A percentile compares a stretch with the other conserved stretches of the same genome.
Conservation (phyloP, 352 stramenopile genomes). For the Thalassiosira exigua region DNA sequence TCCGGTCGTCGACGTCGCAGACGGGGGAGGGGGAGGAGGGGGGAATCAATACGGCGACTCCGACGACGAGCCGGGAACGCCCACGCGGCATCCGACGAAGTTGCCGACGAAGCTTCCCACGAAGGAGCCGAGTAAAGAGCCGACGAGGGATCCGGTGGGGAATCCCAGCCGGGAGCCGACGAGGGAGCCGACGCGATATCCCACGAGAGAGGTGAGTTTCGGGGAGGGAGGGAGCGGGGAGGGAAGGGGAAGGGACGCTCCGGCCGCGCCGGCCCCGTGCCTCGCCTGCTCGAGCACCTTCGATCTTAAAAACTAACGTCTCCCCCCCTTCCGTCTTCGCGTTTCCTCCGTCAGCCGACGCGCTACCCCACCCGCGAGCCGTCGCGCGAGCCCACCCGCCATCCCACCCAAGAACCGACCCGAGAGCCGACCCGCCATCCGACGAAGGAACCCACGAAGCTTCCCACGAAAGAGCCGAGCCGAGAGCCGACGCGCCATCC, state of each 20-base stretch:
- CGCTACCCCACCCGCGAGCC: constrained; percentile 17
- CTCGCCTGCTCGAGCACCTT: too few relatives aligned
- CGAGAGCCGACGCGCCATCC: constrained; percentile 12
- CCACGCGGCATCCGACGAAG: constrained; percentile 7
- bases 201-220: constrained; percentile 17
- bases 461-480: constrained; percentile 3
- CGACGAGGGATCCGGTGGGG: neutral
- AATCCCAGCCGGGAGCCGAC: constrained; percentile 4
- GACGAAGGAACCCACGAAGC: constrained; percentile 3
- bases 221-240: neutral
- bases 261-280: too few relatives aligned
- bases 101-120: neutral
- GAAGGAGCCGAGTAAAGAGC: constrained; percentile 1
- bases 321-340: too few relatives aligned
- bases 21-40: neutral
- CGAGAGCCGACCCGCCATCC: constrained; percentile 11
- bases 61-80: neutral
- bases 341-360: neutral
- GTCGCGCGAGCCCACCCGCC: constrained; percentile 11
- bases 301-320: too few relatives aligned
- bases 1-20: neutral
- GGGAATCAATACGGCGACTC: too few relatives aligned
- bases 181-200: constrained; percentile 28
- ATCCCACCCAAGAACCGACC: constrained; percentile 8
- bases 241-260: neutral